Base-by-base conservation (phyloP, 2,329 filamentous ascomycete genomes). In the Colletotrichum acutatum region DNA sequence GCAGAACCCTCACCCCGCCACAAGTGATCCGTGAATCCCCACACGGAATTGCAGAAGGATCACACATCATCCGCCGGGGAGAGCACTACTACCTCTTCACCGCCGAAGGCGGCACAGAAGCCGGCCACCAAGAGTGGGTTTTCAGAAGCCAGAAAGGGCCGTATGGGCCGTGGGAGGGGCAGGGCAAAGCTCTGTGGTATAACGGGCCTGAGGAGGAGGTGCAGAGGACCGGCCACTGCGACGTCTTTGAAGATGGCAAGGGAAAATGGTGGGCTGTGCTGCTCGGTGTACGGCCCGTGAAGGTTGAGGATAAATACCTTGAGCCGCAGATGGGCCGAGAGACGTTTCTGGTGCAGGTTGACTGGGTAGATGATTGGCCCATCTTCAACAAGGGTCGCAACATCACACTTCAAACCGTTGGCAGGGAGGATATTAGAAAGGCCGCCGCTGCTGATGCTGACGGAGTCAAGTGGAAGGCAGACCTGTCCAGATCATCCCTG, bases 81-180 rank as follows among this genome's bases (percentile, higher is more conserved):
- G 75, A 66, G 37, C 83, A 79, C 66, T 83, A 83, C 72, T 84
- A 84, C 70, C 79, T 84, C 9, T 80, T 84, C 72, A 83, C 82
- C 4, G 83, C 83, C 4, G 81, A 83, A 75, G 82, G 81, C 37
- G 84, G 83, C 16, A 85, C 83, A 6, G 86, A 87, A 69, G 83
- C 81, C 19, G 86, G 86, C 0, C 88, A 90, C 74, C 84, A 85
- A 65, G 86, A 88, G 71, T 89, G 86, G 84, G 86, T 89, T 0
- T 81, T 83, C 64, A 84, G 88, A 5, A 89, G 84, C 72, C 80
- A 78, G 11, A 75, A 74, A 0, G 80, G 83, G 0, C 84, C 84
- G 0, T 82, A 83, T 9, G 88, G 88, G 0, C 86, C 86, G 0
- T 89, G 88, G 87, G 85, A 87, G 68, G 82, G 82, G 0, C 83